Base-by-base conservation (phyloP, 768 basidiomycete species). In the Termitomyces sp. region DNA sequence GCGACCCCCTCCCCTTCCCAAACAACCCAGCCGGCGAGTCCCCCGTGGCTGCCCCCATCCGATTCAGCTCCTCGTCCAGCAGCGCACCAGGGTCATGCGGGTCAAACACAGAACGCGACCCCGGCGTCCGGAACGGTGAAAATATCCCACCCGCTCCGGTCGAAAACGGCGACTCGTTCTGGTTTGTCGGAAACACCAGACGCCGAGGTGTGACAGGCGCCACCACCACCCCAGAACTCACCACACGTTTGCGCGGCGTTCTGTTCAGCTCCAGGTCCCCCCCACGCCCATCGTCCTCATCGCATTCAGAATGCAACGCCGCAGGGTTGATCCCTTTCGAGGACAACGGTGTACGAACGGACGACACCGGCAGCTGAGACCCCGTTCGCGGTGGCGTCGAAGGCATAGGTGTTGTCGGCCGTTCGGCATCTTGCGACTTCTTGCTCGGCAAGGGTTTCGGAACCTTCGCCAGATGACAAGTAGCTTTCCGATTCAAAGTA, bases 11-110 rank as follows among this genome's bases (percentile, higher is more conserved):
- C 17, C 76, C 78, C 61, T 80, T 79, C 41, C 84, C 90, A 68
- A 83, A 92, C 49, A 90, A 64, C 1, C 89, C 87, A 0, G 72
- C 77, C 0, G 89, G 89, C 63, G 87, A 90, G 35, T 86, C 85
- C 21, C 50, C 50, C 37, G 49, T 37, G 6, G 78, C 78, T 29
- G 69, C 75, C 57, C 78, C 76, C 56, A 83, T 69, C 55, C 85
- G 74, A 47, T 77, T 81, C 54, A 92, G 73, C 57, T 92, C 90
- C 48, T 92, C 90, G 47, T 90, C 87, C 23, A 92, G 73, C 42
- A 90, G 63, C 32, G 80, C 73, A 32, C 80, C 74, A 4, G 89
- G 87, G 68, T 90, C 87, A 60, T 88, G 84, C 31, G 89, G 88
- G 66, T 90, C 89, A 60, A 82, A 84, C 32, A 88, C 75, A 27